A percentile compares a stretch with the other conserved stretches of the same genome.
Evolutionary conservation across 495 filamentous ascomycete species (phyloP).

Genomic region (Immersiella caudata): DNA sequence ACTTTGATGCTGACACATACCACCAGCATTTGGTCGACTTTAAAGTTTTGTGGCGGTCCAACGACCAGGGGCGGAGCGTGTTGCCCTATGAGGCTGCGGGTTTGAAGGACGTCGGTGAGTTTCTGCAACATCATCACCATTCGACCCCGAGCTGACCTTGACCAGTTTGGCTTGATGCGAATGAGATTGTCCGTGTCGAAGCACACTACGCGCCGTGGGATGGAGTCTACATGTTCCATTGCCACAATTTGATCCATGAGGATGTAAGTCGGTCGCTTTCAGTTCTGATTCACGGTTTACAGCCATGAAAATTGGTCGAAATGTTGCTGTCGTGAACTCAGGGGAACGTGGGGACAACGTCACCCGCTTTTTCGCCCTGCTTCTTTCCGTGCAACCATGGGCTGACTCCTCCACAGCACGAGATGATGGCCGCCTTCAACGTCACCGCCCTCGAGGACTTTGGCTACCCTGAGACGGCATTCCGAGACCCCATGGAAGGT

Average conservation of each 20-base stretch:
- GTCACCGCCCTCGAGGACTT: conserved; percentile 50
- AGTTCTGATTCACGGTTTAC: no score
- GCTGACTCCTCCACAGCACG: conserved; percentile 35
- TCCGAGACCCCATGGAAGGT: conserved; percentile 39
- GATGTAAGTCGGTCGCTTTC: conserved; percentile 42
- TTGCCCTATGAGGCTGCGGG: conserved; percentile 52
- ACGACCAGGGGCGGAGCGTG: conserved; percentile 39
- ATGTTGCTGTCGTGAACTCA: no score
- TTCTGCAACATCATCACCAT: no score
- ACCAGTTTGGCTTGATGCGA: conserved; percentile 46
- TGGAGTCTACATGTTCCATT: conserved; percentile 60
- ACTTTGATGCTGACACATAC: no score
- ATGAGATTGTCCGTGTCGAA: conserved; percentile 52
- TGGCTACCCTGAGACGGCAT: conserved; percentile 51
- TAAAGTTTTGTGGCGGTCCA: conserved; percentile 48
- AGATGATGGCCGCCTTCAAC: conserved; percentile 66
- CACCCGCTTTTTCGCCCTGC: not conserved
- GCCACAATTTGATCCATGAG: conserved; percentile 62
- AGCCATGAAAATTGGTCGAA: no score
- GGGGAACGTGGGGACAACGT: no score
- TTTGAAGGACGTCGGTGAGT: conserved; percentile 50
- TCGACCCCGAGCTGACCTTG: no score
- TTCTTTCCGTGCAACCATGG: not conserved
- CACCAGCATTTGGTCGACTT: conserved; percentile 66
- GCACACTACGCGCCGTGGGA: conserved; percentile 57